These are phyloP conservation scores for Hordeum vulgare DNA, from an alignment of 176 grass and related monocot genomes.

Conservation along the genomic window MorexV3_pseudomolecules_assembly NC_058519.1:144542993-144543492, in stretches of 20 bases:
- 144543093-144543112: conserved; percentile 53
- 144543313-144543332: conserved; percentile 33
- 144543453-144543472: conserved; percentile 52
- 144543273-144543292: conserved; percentile 58
- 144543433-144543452: conserved; percentile 58
- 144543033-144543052: conserved; percentile 40
- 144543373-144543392: conserved; percentile 35
- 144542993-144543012: no score
- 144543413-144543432: conserved; percentile 64
- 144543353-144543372: conserved; percentile 24
- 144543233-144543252: conserved; percentile 44
- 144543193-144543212: conserved; percentile 65
- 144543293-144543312: conserved; percentile 38
- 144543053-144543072: conserved; percentile 51
- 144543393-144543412: conserved; percentile 78
- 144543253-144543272: conserved; percentile 65
- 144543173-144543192: conserved; percentile 55
- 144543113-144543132: conserved; percentile 50
- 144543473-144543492: conserved; percentile 46
- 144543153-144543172: conserved; percentile 57
- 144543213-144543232: conserved; percentile 78
- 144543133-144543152: conserved; percentile 51
- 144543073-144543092: conserved; percentile 59
- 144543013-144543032: conserved; percentile 42
- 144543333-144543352: conserved; percentile 60